Conservation (phyloP, 805 yeast genomes). For the Kodamaea fukazawae region DNA sequence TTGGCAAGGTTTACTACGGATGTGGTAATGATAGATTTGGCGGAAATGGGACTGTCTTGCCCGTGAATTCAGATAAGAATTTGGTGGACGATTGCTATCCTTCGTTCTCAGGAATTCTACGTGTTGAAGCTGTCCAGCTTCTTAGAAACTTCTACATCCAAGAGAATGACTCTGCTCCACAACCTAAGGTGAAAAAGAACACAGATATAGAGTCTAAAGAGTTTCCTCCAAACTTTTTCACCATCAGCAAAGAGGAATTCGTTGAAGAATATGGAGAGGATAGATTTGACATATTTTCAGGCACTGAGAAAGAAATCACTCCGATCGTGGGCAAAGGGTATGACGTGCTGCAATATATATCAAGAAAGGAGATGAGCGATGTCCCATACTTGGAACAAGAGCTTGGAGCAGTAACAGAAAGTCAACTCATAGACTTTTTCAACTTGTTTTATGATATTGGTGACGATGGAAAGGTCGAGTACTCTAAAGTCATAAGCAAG, state of each 20-base stretch:
- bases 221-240: conserved; percentile 58
- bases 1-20: conserved; percentile 77
- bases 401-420: conserved; percentile 16
- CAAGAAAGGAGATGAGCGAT: conserved; percentile 3
- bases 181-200: conserved; percentile 69
- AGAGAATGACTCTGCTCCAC: conserved; percentile 85
- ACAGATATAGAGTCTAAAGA: conserved; percentile 54
- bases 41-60: conserved; percentile 86
- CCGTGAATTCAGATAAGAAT: conserved; percentile 33
- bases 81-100: conserved; percentile 36
- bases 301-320: conserved; percentile 23
- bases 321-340: conserved; percentile 24
- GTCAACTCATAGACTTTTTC: conserved; percentile 20
- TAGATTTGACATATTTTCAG: conserved; percentile 15
- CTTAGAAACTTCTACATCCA: conserved; percentile 79
- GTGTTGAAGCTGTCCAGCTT: conserved; percentile 80
- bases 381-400: conserved; percentile 15
- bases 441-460: conserved; percentile 25
- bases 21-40: conserved; percentile 96
- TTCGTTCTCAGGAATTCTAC: conserved; percentile 72
- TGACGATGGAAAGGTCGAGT: conserved; percentile 23
- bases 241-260: conserved; percentile 53
- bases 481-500: conserved; percentile 17
- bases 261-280: conserved; percentile 46
- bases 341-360: conserved; percentile 10